Base-by-base conservation (phyloP, 1,284 basidiomycete species). In the Kalmanozyma brasiliensis region DNA sequence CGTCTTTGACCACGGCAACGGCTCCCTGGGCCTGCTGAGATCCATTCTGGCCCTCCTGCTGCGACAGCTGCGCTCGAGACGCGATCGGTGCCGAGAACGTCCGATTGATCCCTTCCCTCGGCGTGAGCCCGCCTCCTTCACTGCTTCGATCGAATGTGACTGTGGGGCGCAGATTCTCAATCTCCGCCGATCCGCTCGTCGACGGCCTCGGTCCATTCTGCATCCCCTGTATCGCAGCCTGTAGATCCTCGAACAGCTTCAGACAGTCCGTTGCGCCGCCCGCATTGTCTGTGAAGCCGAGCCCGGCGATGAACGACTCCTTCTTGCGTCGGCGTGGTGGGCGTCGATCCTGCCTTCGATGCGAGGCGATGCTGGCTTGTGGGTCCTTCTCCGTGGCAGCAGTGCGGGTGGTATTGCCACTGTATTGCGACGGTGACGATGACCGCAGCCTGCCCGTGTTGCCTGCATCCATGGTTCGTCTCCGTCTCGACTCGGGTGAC, bases 241-340 rank as follows among this genome's bases (percentile, higher is more conserved):
- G 62, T 22, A 70, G 48, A 36, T 70, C 53, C 22, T 70, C 58
- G 23, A 70, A 70, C 9, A 70, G 49, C 52, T 65, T 70, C 40
- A 61, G n/a, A 22, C 57, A 57, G 32, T 65, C 62, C 22, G 52
- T 56, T 14, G 49, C 34, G 11, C 43, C 33, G 13, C 48, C 51
- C 29, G 41, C 46, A 10, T 64, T 45, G 26, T 60, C 56, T 6
- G 47, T 48, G 17, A 69, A 52, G 10, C 60, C 60, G 2, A 69
- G 48, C 3, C 66, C 66, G 10, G 66, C 66, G 37, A 69, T 57
- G 19, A 69, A 48, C 1, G 55, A 59, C 32, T 69, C 66, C 48
- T 63, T 60, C 49, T 69, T 69, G 24, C 66, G 55, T 29, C 60
- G 55, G 11, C 66, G 52, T 24, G 51, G 47, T 45, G 58, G 58